Percentiles rank a stretch among this genome's conserved stretches.
Conservation (phyloP, 495 filamentous ascomycete species). For the Lasiosphaeris hirsuta region DNA sequence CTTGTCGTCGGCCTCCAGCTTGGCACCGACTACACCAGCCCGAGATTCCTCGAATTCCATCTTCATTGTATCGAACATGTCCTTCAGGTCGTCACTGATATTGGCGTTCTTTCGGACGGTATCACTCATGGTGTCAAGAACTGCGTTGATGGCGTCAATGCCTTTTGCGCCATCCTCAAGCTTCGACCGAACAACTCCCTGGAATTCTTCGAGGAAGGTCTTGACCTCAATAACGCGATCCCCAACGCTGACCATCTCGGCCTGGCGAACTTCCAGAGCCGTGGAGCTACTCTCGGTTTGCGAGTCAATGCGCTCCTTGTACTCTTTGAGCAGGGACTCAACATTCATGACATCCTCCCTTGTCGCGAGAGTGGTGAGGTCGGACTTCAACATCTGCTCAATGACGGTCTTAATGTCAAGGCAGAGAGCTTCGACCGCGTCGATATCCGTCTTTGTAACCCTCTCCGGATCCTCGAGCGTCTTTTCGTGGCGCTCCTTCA, state of each 20-base stretch:
- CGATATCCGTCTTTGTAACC: constrained; percentile 73
- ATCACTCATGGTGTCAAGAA: constrained; percentile 60
- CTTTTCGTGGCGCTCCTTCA: constrained; percentile 64
- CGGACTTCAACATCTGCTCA: constrained; percentile 64
- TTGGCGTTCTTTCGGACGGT: constrained; percentile 55
- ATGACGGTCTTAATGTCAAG: constrained; percentile 75
- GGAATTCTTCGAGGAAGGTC: constrained; percentile 49
- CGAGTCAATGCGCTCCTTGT: constrained; percentile 64
- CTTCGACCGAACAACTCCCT: constrained; percentile 42
- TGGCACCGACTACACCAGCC: constrained; percentile 62
- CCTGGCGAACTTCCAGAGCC: constrained; percentile 70
- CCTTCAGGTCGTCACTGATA: constrained; percentile 63
- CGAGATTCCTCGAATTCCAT: constrained; percentile 77
- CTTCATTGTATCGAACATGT: constrained; percentile 74
- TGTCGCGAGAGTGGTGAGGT: constrained; percentile 62
- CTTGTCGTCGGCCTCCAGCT: constrained; percentile 73
- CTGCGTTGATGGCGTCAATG: constrained; percentile 49
- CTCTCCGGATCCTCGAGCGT: constrained; percentile 61
- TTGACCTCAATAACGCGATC: constrained; percentile 52
- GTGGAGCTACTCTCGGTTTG: constrained; percentile 73
- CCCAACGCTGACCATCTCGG: constrained; percentile 48
- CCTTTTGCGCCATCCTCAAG: constrained; percentile 50
- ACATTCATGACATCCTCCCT: constrained; percentile 54
- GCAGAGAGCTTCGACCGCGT: constrained; percentile 71
- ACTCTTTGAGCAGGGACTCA: constrained; percentile 60